Evolutionary conservation across 139 green algal species (phyloP), one percentile per base, ranked within the genome.

Genomic region (Trebouxia sp.): DNA sequence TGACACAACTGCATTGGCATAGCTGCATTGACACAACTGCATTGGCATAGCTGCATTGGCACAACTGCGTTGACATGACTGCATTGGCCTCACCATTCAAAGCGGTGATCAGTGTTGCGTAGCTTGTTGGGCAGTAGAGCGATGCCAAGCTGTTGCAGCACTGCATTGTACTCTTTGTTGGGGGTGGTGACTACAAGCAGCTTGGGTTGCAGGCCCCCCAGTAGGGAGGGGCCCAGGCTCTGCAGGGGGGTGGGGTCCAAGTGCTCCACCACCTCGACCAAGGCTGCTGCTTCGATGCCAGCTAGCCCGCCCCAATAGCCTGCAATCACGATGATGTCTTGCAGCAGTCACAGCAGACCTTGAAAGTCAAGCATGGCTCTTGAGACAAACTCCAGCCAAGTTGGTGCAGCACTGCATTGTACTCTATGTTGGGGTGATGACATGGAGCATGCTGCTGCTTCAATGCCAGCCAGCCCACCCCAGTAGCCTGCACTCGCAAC

Each of bases 231-330:
- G 0, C 83, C 86, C 30, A 92, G 48, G 69, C 76, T 74, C 56
- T 26, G 22, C 65, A 94, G 83, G 39, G 85, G 80, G n/a, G 78
- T 58, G 2, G 84, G 80, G 78, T 94, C 90, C 78, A 94, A 75
- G 74, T 94, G 90, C 85, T 94, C 90, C 38, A 94, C 67, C 41
- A 94, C 90, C 76, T 94, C 90, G 28, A 90, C 51, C 80, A 91
- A 67, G 14, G 72, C 41, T 4, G 83, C 90, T 0, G 65, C 83
- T 41, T 93, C 89, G n/a, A 78, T 67, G 28, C 87, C 84, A 1
- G 24, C 39, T 50, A 89, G 75, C 0, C 11, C 35, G 9, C 85
- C 83, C 87, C 87, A 92, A 0, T 65, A 62, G 17, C 62, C 78
- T 77, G 65, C 79, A 58, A 3, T 28, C 9, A 35, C 0, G 12